Conservation (phyloP, 176 grass and related monocot species). For the Oryza coarctata region DNA sequence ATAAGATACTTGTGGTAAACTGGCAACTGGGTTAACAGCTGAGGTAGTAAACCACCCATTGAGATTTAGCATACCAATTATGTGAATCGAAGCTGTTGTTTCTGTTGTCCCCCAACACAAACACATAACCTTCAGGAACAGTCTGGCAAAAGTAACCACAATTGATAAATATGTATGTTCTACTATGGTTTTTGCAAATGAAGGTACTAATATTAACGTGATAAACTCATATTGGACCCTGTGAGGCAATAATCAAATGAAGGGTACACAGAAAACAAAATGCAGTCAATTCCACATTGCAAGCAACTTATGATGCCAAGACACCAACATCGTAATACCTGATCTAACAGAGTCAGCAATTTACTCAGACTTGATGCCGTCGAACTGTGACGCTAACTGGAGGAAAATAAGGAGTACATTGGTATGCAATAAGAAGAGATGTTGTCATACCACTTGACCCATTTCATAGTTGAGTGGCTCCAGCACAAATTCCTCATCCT, state of each 20-base stretch:
- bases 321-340: background rate
- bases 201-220: background rate
- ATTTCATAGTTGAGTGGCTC: constrained; percentile 79
- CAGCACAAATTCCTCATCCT: constrained; percentile 81
- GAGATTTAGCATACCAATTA: constrained; percentile 67
- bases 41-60: background rate
- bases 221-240: background rate
- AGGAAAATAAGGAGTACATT: constrained; percentile 15
- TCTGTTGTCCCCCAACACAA: constrained; percentile 92
- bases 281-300: background rate
- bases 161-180: constrained; percentile 12
- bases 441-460: constrained; percentile 58
- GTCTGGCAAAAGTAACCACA: constrained; percentile 43
- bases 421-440: background rate
- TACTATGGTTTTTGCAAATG: background rate
- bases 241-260: background rate
- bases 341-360: background rate
- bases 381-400: constrained; percentile 17
- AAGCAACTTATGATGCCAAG: background rate
- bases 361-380: constrained; percentile 11
- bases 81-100: constrained; percentile 98
- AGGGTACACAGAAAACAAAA: background rate
- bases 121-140: constrained; percentile 76
- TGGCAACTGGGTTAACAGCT: background rate
- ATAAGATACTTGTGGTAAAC: background rate